Percentiles rank a stretch among this genome's conserved stretches.
These are phyloP conservation scores for Ceratobasidium sp. DNA, from an alignment of 1,284 basidiomycete genomes.

Conservation along the genomic window DNA sequence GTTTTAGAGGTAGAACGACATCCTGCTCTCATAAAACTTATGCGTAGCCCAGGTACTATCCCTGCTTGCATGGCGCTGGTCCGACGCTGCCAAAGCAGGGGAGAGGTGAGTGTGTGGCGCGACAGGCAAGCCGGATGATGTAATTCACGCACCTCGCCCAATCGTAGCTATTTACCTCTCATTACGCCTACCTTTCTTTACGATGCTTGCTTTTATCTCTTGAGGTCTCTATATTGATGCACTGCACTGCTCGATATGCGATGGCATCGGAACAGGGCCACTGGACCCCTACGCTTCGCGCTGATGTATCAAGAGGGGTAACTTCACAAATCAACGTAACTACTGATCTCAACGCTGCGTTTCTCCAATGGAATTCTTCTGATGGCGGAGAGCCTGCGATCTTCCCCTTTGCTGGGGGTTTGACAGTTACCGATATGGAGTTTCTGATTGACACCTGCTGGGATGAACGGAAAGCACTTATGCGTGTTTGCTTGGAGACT, in stretches of 20 bases:
- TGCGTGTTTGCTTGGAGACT: neutral
- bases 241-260: neutral
- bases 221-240: neutral
- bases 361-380: neutral
- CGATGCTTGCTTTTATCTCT: neutral
- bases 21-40: neutral
- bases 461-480: neutral
- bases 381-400: neutral
- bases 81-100: neutral
- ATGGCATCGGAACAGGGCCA: neutral
- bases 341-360: neutral
- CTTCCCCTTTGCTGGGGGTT: neutral
- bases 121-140: neutral
- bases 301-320: neutral
- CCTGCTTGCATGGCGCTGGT: neutral
- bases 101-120: neutral
- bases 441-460: neutral
- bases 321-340: neutral
- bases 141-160: neutral
- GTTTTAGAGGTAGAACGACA: neutral
- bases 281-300: conserved; percentile 1
- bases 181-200: neutral
- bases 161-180: neutral
- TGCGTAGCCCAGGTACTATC: neutral
- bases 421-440: neutral